Conservation (phyloP, 208 protist genomes). For the Tritrichomonas musculus region DNA sequence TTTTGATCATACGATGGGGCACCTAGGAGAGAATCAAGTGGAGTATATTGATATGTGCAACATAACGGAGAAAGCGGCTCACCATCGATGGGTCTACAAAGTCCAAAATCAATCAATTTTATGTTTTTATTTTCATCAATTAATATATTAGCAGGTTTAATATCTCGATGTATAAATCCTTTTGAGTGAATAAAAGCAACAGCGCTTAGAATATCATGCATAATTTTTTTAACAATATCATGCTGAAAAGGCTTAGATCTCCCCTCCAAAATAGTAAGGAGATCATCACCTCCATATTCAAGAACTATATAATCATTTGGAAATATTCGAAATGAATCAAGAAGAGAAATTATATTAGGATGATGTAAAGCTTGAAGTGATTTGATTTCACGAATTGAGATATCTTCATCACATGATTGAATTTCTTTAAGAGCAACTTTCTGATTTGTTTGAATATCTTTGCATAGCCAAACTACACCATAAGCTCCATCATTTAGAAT, state of each 20-base stretch:
- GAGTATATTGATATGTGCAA: conserved; percentile 12
- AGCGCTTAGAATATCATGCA: not conserved
- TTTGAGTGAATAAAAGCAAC: not conserved
- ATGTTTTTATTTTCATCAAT: not conserved
- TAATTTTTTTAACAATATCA: not conserved
- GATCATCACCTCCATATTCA: not conserved
- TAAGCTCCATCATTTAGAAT: not conserved
- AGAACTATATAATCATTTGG: not conserved
- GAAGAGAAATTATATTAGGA: not conserved
- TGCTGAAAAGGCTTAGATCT: not conserved
- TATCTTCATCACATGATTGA: not conserved
- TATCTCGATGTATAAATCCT: not conserved
- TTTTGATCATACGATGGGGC: not conserved
- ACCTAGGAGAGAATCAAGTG: not conserved
- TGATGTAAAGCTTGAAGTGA: not conserved
- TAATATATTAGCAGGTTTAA: not conserved
- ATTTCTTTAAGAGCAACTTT: not conserved
- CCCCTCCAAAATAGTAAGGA: not conserved
- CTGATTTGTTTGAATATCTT: not conserved
- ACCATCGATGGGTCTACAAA: not conserved
- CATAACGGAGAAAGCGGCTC: not conserved
- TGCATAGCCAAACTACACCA: not conserved
- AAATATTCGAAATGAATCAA: not conserved
- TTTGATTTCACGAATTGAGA: not conserved
- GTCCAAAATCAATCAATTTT: conserved; percentile 17